Base-by-base conservation (phyloP, 441 rosid species). In the Arabidopsis lyrata region DNA sequence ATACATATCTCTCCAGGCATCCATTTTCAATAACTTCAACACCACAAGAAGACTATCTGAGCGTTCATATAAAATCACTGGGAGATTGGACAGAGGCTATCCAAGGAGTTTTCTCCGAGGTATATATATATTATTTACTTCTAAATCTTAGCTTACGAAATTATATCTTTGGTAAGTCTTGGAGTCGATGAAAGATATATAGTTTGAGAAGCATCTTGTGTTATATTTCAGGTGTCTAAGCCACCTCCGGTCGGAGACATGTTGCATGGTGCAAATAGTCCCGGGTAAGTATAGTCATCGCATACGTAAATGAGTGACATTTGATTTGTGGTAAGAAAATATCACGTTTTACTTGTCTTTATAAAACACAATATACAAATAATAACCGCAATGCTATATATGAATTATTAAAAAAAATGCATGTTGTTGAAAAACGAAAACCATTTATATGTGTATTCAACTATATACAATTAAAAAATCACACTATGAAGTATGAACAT, bases 11-110 rank as follows among this genome's bases (percentile, higher is more conserved):
- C 24, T 50, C 32, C 34, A 75, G 78, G 74, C 78, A 75, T 75
- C 78, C 78, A 68, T 75, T 75, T 68, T 75, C 78, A 35, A 75
- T 68, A 60, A 75, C 78, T 41, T 75, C 78, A 44, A 60, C 78
- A 35, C 78, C 78, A 68, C 69, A 75, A 61, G 78, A 75, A 1
- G 74, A 42, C 16, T 42, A 34, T 68, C 38, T 75, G 34, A 75
- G 78, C 35, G 74, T 75, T 44, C 78, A 75, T 68, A 68, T 75
- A 24, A 68, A 68, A 75, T 14, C 57, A 68, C 11, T 14, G 12
- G 78, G 78, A 61, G 78, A 75, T 35, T 75, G 78, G 78, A 75
- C 78, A 41, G 55, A 44, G 69, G 74, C 78, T 61, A 16, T 68
- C 31, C 63, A 75, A 75, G 12, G 16, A 61, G 44, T 52, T 24